Conservation (phyloP, 2,329 filamentous ascomycete species). For the Xylaria sp. region DNA sequence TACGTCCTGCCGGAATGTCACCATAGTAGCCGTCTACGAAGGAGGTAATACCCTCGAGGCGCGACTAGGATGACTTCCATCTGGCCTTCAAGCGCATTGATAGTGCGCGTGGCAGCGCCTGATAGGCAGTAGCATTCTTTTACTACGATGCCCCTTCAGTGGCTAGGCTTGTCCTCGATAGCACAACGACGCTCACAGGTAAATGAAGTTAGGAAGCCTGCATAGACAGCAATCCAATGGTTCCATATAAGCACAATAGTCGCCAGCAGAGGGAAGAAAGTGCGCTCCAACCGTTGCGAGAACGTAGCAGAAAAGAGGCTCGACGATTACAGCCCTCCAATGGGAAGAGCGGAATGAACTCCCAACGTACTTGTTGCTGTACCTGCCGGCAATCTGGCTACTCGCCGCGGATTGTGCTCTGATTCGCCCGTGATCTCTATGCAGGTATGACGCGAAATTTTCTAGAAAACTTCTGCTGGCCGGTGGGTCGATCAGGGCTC, state of each 20-base stretch:
- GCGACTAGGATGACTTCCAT: constrained; percentile 14
- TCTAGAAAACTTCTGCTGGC: constrained; percentile 34
- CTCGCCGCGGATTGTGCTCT: constrained; percentile 19
- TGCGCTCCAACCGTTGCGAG: not conserved
- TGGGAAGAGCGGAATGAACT: constrained; percentile 11
- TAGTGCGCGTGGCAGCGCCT: constrained; percentile 29
- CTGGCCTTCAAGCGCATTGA: constrained; percentile 14
- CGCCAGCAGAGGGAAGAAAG: not conserved
- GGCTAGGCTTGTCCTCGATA: constrained; percentile 9
- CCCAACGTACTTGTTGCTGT: not conserved
- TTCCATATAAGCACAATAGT: constrained; percentile 3
- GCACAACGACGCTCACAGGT: constrained; percentile 4
- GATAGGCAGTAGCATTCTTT: constrained; percentile 29
- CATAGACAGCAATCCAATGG: constrained; percentile 8
- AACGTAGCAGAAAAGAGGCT: not conserved
- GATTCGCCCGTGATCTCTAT: constrained; percentile 22
- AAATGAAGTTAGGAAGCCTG: constrained; percentile 7
- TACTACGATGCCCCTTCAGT: constrained; percentile 6
- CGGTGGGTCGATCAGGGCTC: constrained; percentile 24
- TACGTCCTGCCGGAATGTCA: constrained; percentile 23
- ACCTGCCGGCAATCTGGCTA: constrained; percentile 17
- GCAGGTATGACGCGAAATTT: constrained; percentile 28
- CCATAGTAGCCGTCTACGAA: constrained; percentile 17
- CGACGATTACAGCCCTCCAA: constrained; percentile 3
- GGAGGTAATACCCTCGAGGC: constrained; percentile 10